Percentiles rank a stretch among this genome's conserved stretches.
Conservation (phyloP, 108 stramenopile species). For the Pseudonitzschia multiseries region DNA sequence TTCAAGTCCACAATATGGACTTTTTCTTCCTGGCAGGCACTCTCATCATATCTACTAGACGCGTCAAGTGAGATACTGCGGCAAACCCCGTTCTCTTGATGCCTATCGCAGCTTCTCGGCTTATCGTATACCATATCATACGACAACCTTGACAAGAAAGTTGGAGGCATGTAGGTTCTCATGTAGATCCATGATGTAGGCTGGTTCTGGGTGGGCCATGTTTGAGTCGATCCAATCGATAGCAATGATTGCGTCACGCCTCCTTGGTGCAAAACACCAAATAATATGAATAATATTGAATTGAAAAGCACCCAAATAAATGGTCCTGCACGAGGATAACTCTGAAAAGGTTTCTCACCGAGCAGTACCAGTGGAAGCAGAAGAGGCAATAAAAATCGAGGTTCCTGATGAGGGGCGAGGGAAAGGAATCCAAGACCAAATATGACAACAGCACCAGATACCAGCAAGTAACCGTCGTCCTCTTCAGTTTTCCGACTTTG, state of each 20-base stretch:
- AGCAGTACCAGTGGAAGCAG: constrained; percentile 58
- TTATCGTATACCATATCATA: background rate
- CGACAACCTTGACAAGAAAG: constrained; percentile 50
- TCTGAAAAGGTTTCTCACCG: constrained; percentile 27
- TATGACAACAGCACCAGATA: constrained; percentile 40
- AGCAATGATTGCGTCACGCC: constrained; percentile 55
- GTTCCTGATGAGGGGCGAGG: constrained; percentile 82
- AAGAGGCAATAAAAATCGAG: constrained; percentile 71
- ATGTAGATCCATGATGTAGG: constrained; percentile 51
- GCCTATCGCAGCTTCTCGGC: background rate
- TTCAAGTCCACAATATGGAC: constrained; percentile 20
- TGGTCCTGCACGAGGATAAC: background rate
- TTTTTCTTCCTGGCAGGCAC: constrained; percentile 23
- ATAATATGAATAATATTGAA: constrained; percentile 52
- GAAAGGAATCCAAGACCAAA: constrained; percentile 60
- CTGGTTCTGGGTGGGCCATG: background rate
- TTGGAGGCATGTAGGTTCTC: constrained; percentile 81
- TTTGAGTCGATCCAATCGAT: constrained; percentile 9
- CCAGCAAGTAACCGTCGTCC: constrained; percentile 1
- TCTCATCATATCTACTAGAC: background rate
- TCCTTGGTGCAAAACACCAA: constrained; percentile 74
- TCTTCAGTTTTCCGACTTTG: background rate
- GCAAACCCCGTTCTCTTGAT: constrained; percentile 1
- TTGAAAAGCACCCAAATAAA: constrained; percentile 68
- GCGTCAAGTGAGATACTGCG: background rate